These are phyloP conservation scores for Paraphaeosphaeria sporulosa DNA, from an alignment of 2,329 filamentous ascomycete species.

Conservation along the genomic window DNA sequence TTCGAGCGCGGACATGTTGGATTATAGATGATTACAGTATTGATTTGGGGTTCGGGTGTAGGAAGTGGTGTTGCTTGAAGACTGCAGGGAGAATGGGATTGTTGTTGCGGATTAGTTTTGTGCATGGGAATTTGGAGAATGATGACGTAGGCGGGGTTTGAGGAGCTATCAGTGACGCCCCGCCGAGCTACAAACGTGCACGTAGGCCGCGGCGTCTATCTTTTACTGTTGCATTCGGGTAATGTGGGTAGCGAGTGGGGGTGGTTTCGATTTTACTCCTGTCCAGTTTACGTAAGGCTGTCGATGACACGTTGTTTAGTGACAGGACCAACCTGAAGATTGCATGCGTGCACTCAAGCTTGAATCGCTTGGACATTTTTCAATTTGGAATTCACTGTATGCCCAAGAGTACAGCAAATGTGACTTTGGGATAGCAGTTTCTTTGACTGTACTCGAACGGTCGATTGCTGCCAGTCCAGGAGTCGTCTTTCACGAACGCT, in stretches of 20 bases:
- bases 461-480: not conserved
- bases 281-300: not conserved
- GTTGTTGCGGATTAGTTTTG: conserved; percentile 14
- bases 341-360: no score
- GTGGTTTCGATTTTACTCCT: not conserved
- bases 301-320: not conserved
- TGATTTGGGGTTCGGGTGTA: conserved; percentile 11
- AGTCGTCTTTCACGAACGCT: not conserved
- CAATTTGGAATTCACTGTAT: no score
- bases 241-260: conserved; percentile 5
- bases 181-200: conserved; percentile 1
- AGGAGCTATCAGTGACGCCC: conserved; percentile 14
- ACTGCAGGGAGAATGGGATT: not conserved
- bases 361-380: no score
- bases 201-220: not conserved
- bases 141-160: conserved; percentile 43
- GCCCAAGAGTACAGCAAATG: not conserved
- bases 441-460: not conserved
- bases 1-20: conserved; percentile 49
- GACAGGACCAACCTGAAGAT: not conserved
- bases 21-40: not conserved
- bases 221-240: conserved; percentile 18
- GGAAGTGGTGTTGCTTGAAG: not conserved
- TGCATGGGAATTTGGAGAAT: conserved; percentile 19
- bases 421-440: not conserved